A percentile compares a stretch with the other conserved stretches of the same genome.
Conservation (phyloP, 768 basidiomycete genomes). For the Auricularia cornea region DNA sequence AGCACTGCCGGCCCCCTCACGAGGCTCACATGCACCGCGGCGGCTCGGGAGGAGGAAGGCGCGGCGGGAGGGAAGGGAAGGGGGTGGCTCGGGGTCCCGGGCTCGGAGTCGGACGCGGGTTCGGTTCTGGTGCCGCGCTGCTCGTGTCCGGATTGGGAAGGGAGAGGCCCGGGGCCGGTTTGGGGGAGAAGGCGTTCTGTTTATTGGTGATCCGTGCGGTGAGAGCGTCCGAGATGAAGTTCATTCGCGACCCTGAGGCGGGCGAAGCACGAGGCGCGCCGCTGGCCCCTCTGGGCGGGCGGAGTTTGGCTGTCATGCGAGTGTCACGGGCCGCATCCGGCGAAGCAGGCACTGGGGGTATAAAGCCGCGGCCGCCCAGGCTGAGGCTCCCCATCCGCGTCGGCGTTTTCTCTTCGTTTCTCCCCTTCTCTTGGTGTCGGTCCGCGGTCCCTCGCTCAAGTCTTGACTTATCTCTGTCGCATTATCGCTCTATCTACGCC, state of each 20-base stretch:
- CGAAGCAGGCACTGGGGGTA: no score
- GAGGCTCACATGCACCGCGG: no score
- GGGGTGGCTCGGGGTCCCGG: no score
- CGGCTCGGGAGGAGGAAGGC: no score
- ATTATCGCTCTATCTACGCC: background rate
- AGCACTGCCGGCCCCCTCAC: no score
- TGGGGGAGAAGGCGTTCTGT: background rate
- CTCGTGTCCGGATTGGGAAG: background rate
- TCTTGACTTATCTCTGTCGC: background rate
- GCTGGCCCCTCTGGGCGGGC: background rate
- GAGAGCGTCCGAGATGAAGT: background rate
- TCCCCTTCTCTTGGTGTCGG: background rate
- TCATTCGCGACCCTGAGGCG: background rate
- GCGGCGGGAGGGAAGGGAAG: no score
- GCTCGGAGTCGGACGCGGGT: no score
- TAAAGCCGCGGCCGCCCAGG: background rate
- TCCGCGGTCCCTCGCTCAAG: background rate
- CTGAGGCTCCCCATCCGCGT: background rate
- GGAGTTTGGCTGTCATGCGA: background rate
- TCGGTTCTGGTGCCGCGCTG: background rate
- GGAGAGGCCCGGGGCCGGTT: background rate
- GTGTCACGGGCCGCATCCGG: no score
- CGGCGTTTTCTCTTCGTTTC: background rate
- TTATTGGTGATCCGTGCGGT: background rate
- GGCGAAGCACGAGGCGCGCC: background rate